phyloP scores from a whole-genome alignment of 2,329 filamentous ascomycete species.

The Decorospora gaudefroyi region DNA sequence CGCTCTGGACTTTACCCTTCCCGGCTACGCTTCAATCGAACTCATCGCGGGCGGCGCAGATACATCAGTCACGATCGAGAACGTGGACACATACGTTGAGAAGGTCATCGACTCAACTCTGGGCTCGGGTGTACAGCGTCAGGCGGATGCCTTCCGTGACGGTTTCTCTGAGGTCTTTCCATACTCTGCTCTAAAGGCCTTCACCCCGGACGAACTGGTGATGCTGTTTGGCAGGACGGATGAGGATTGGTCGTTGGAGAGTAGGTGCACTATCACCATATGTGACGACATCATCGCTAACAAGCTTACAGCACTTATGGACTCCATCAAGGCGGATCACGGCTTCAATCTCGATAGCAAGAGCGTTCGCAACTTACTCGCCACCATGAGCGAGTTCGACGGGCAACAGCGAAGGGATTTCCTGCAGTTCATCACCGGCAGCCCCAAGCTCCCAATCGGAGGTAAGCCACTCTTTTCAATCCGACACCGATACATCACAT shows the following conservation, averaged over 20 bases:
- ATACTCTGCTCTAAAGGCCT: conserved; percentile 87
- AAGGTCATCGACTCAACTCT: conserved; percentile 90
- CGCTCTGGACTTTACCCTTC: conserved; percentile 90
- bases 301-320: conserved; percentile 73
- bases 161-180: conserved; percentile 97
- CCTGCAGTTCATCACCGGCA: conserved; percentile 96
- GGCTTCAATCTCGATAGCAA: conserved; percentile 98
- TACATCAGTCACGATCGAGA: conserved; percentile 79
- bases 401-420: conserved; percentile 82
- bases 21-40: conserved; percentile 83
- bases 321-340: conserved; percentile 98
- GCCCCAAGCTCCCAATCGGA: conserved; percentile 96
- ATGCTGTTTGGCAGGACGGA: conserved; percentile 91
- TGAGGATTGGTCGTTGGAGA: conserved; percentile 97
- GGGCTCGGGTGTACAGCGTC: conserved; percentile 81
- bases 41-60: conserved; percentile 75
- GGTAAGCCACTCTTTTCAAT: conserved; percentile 60
- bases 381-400: conserved; percentile 88
- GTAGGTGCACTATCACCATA: conserved; percentile 59
- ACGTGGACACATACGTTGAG: conserved; percentile 86
- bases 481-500: not conserved
- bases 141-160: conserved; percentile 85
- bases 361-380: conserved; percentile 89
- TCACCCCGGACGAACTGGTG: conserved; percentile 92
- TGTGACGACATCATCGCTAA: conserved; percentile 31